Base-by-base conservation (phyloP, 345 rosid species). In the Syzygium jambos region DNA sequence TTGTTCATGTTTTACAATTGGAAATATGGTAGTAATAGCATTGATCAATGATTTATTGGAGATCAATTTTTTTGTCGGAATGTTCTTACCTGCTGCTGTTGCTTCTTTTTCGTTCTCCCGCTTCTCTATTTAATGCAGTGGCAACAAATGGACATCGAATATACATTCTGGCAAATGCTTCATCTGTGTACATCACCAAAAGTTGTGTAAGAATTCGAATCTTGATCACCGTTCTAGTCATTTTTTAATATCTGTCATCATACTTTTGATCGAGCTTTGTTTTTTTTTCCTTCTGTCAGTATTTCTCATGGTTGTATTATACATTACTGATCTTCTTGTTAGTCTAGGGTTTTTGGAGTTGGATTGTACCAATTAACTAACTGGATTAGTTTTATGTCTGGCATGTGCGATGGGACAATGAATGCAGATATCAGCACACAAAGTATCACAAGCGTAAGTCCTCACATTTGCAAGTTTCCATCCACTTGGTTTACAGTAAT, bases 101-200 rank as follows among this genome's bases (percentile, higher is more conserved):
- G 51, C 21, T 27, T 77, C 51, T 27, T 88, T 34, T 85, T 88
- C 88, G 77, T 59, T 29, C 87, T 56, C 86, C 87, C 0, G 52
- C 52, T 87, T 89, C 56, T 88, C 86, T 85, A 86, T 85, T 85
- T 55, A 56, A 87, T 95, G 88, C 89, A 98, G 99, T 98, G 99
- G 99, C 99, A 95, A 90, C 99, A 98, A 96, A 98, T 98, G 99
- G 99, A 98, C 91, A 91, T 98, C 87, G 99, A 98, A 85, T 98
- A 98, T 92, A 95, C 99, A 63, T 98, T 98, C 92, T 98, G 99
- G 99, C 99, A 96, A 95, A 98, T 98, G 99, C 96, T 98, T 92
- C 95, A 95, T 89, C 95, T 98, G 22, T 98, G 99, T 93, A 94
- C 98, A 89, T 97, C 99, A 52, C 99, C 99, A 7, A 96, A 98